Percentiles rank a stretch among this genome's conserved stretches.
These are phyloP conservation scores for Mycena leptocephala DNA, from an alignment of 768 basidiomycete species.

Conservation along the genomic window DNA sequence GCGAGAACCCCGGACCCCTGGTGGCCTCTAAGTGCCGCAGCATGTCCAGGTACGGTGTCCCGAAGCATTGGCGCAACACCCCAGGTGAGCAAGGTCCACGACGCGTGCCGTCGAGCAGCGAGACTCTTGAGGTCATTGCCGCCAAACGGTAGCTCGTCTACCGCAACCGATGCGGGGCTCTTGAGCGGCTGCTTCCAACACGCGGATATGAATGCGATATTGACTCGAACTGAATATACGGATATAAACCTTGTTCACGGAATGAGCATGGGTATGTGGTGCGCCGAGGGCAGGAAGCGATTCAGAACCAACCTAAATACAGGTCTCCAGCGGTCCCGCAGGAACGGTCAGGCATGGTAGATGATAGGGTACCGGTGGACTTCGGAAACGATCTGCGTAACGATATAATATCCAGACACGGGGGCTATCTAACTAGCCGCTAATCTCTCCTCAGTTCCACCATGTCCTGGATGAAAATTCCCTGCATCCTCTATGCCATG, in stretches of 20 bases:
- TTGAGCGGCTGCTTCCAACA: constrained; percentile 32
- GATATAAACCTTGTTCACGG: constrained; percentile 39
- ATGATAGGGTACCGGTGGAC: constrained; percentile 31
- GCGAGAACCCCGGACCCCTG: neutral
- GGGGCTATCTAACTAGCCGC: constrained; percentile 4
- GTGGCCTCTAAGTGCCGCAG: neutral
- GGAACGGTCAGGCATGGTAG: constrained; percentile 34
- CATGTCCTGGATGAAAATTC: constrained; percentile 57
- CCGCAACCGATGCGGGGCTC: constrained; percentile 26
- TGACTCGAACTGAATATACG: constrained; percentile 35
- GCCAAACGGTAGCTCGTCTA: constrained; percentile 28
- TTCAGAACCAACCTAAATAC: constrained; percentile 23
- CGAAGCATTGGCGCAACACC: constrained; percentile 11
- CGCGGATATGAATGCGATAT: constrained; percentile 34
- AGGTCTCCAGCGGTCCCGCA: constrained; percentile 32
- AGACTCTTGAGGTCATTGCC: constrained; percentile 31
- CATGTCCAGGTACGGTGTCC: constrained; percentile 21
- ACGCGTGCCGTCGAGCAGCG: constrained; percentile 18
- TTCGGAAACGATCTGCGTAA: constrained; percentile 32
- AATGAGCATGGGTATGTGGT: constrained; percentile 29
- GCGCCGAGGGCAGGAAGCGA: constrained; percentile 28
- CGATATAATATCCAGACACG: constrained; percentile 32
- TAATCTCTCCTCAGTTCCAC: constrained; percentile 27
- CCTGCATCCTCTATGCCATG: constrained; percentile 60
- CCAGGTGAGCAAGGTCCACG: neutral